Base-by-base conservation (phyloP, 116 monocot species). In the Iris pallida region DNA sequence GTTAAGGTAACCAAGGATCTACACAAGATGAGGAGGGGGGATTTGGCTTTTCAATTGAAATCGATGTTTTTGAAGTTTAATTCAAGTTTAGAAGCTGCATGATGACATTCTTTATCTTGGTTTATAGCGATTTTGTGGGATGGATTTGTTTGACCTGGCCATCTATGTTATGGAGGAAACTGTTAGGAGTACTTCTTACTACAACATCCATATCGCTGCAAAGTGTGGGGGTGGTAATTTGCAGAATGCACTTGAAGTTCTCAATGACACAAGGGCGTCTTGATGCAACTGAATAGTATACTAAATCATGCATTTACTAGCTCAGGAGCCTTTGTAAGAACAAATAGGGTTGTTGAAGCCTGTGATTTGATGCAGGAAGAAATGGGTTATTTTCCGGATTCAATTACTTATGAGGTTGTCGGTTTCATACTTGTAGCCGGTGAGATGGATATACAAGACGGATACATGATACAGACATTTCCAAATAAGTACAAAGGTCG, bases 311-410 rank as follows among this genome's bases (percentile, higher is more conserved):
- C 63, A 91, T 89, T 74, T 89, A 89, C 65, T 76, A 91, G 68
- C 80, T 91, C 5, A 86, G 84, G 20, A 82, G 82, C 75, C 75
- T 95, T 0, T 86, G 91, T 52, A 91, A 91, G 73, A 78, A 81
- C 9, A 64, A 62, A 16, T n/a, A 79, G 71, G 16, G 57, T 85
- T 68, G 66, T 46, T 9, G 89, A 89, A 71, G 86, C 80, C 5
- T 91, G 91, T 52, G 67, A 78, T 5, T 57, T 95, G 65, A 80
- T 91, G 12, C 71, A 83, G 58, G 91, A 95, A 63, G 76, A 45
- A 0, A 16, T 49, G 20, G 84, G 84, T 9, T 79, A 59, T 64
- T 16, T 53, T 63, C 89, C 91, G 3, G 73, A 88, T 47, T 16
- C 61, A 0, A 6, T 83, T 19, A 96, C 89, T n/a, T 96, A 71